Base-by-base conservation (phyloP, 2,329 filamentous ascomycete genomes). In the Diaporthe velutina region DNA sequence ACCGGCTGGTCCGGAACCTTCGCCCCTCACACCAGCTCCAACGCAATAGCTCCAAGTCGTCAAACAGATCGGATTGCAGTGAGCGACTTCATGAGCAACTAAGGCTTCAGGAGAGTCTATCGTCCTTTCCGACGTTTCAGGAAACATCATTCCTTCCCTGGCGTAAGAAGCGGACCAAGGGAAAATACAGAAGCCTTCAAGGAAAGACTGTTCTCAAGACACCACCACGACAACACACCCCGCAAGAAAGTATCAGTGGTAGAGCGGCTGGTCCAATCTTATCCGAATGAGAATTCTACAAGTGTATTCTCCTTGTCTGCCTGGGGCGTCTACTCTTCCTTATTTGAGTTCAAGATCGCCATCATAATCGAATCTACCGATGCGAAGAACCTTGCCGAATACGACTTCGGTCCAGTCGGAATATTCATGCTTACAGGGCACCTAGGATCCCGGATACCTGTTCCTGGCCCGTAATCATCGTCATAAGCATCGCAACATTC, bases 181-280 rank as follows among this genome's bases (percentile, higher is more conserved):
- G 54, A 48, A 57, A 58, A 28, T n/a, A 48, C 22, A 60, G 68
- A 15, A 71, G 68, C 22, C 68, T 71, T 9, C 35, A 60, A 6
- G 68, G 68, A 7, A 71, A 71, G 40, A 71, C 54, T 3, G n/a
- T 50, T 28, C 25, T 17, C 28, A 48, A 15, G 19, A 15, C 42
- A 12, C 40, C 52, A 35, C 28, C 50, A 25, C 10, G 3, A 67
- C 42, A n/a, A 35, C 28, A 17, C 17, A 8, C 5, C 45, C 60
- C 42, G 15, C 13, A 50, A 35, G 25, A 35, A 15, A 71, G 22
- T 22, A 45, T 6, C 12, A 28, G 17, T 30, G 35, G n/a, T 19
- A 35, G 13, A 35, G 15, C 54, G 45, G 64, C 64, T 28, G 30
- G 48, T 22, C 22, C 64, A 38, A 25, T 25, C 22, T 28, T 25